Conservation (phyloP, 495 filamentous ascomycete genomes). For the Lepidopterella palustris region DNA sequence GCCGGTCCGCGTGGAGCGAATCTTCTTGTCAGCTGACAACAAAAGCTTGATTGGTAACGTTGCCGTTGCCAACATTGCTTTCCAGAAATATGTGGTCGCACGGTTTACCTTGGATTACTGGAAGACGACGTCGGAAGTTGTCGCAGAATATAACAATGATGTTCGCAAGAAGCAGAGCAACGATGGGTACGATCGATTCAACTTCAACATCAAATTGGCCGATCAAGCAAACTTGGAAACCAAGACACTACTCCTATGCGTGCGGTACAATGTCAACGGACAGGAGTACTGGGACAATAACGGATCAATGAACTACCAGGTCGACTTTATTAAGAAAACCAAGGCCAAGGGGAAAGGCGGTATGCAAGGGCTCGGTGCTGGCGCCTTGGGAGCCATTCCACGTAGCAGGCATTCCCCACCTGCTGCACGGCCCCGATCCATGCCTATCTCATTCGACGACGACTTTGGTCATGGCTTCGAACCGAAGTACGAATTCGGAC, state of each 20-base stretch:
- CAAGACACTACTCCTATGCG: conserved; percentile 86
- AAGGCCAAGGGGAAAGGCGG: conserved; percentile 47
- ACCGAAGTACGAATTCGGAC: conserved; percentile 46
- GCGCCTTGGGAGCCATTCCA: conserved; percentile 57
- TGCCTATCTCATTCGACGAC: conserved; percentile 55
- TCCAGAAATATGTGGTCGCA: conserved; percentile 80
- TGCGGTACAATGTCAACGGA: conserved; percentile 78
- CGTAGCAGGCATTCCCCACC: conserved; percentile 61
- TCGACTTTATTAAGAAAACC: conserved; percentile 79
- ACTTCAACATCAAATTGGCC: conserved; percentile 86
- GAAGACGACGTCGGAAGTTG: conserved; percentile 94
- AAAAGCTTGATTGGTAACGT: conserved; percentile 75
- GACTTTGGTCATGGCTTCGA: conserved; percentile 59
- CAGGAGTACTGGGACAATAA: conserved; percentile 98
- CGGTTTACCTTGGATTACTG: conserved; percentile 96
- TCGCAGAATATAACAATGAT: conserved; percentile 79
- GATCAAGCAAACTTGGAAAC: conserved; percentile 84
- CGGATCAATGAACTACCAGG: conserved; percentile 72
- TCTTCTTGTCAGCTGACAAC: conserved; percentile 82
- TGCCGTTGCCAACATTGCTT: conserved; percentile 81
- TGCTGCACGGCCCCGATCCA: conserved; percentile 51
- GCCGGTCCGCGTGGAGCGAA: conserved; percentile 69
- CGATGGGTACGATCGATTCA: conserved; percentile 77
- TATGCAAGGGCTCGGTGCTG: conserved; percentile 44
- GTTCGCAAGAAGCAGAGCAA: conserved; percentile 58